Evolutionary conservation across 306 rosid genomes (phyloP).

Genomic region (Coriaria nepalensis): DNA sequence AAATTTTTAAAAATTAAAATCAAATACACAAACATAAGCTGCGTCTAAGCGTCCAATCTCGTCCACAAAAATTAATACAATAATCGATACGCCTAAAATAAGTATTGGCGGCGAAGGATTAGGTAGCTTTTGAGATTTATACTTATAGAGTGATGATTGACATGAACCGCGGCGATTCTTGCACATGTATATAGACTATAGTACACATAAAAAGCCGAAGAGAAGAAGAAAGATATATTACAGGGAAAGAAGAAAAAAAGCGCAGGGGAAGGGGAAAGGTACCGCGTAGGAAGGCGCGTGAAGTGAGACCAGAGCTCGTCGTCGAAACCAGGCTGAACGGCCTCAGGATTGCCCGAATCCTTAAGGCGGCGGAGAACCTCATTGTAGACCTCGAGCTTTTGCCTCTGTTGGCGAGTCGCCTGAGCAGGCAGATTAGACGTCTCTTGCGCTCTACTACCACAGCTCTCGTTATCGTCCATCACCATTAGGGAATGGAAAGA

Average conservation of each 20-base stretch:
- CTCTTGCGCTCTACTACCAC: slow-evolving; percentile 40
- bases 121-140: too few relatives aligned
- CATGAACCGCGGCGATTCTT: too few relatives aligned
- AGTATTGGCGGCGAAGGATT: too few relatives aligned
- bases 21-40: too few relatives aligned
- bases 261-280: slow-evolving; percentile 14
- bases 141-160: too few relatives aligned
- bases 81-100: too few relatives aligned
- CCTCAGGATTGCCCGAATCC: slow-evolving; percentile 48
- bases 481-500: slow-evolving; percentile 23
- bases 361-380: slow-evolving; percentile 87
- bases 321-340: slow-evolving; percentile 61
- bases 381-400: slow-evolving; percentile 64
- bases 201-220: not conserved
- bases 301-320: slow-evolving; percentile 91
- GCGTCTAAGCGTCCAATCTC: too few relatives aligned
- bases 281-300: slow-evolving; percentile 95
- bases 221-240: slow-evolving; percentile 7
- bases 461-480: slow-evolving; percentile 63
- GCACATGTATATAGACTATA: too few relatives aligned
- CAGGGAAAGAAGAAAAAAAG: slow-evolving; percentile 7
- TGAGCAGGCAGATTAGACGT: slow-evolving; percentile 32
- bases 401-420: slow-evolving; percentile 51
- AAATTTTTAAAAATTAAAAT: not conserved
- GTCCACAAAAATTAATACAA: too few relatives aligned